These are phyloP conservation scores for Thuidium tamariscinum DNA, from an alignment of 225 moss, liverwort and hornwort genomes.

Conservation along the genomic window DNA sequence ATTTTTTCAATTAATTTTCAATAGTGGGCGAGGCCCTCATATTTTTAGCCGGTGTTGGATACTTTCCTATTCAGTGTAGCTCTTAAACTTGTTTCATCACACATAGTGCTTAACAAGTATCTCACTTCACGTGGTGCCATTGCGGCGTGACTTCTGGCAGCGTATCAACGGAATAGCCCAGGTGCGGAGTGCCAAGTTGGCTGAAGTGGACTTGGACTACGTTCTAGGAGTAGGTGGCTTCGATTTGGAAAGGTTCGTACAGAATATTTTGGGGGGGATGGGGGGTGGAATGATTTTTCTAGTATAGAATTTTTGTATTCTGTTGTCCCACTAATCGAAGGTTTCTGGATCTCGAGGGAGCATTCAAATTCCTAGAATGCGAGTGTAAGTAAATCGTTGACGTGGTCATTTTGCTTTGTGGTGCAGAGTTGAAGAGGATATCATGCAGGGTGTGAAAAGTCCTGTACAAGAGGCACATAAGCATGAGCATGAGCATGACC, in stretches of 20 bases:
- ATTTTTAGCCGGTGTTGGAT: background rate
- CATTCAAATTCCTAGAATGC: background rate
- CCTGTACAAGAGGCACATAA: slow-evolving; percentile 34
- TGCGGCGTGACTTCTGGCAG: slow-evolving; percentile 29
- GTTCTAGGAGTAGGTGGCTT: slow-evolving; percentile 96
- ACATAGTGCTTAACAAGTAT: background rate
- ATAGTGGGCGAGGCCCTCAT: background rate
- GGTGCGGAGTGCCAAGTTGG: slow-evolving; percentile 57
- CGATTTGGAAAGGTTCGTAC: slow-evolving; percentile 77
- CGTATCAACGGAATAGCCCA: slow-evolving; percentile 79
- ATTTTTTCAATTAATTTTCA: background rate
- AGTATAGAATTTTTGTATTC: background rate
- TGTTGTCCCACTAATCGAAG: background rate
- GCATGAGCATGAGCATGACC: slow-evolving; percentile 36
- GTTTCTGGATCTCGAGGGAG: background rate
- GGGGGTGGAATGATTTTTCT: background rate
- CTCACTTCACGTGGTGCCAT: background rate
- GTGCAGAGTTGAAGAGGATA: slow-evolving; percentile 69
- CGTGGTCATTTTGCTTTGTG: background rate
- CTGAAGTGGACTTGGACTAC: slow-evolving; percentile 81
- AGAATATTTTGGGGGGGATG: background rate
- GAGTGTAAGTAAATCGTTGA: background rate
- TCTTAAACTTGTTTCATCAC: background rate
- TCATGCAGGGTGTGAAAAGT: slow-evolving; percentile 33
- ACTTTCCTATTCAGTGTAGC: background rate